phyloP scores from a whole-genome alignment of 208 protist species.

The Endotrypanum monterogeii region DNA sequence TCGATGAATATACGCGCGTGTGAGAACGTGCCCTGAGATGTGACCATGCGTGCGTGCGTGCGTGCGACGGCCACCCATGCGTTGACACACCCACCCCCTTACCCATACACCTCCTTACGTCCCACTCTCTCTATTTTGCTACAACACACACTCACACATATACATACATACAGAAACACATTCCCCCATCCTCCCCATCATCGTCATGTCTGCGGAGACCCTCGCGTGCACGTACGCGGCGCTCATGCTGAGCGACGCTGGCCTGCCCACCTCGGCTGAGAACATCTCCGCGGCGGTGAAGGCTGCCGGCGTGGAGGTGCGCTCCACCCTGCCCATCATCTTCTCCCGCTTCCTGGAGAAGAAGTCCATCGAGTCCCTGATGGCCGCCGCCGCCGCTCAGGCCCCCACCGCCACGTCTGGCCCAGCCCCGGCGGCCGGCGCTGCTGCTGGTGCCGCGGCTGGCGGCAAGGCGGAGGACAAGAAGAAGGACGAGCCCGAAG shows the following conservation, averaged over 20 bases:
- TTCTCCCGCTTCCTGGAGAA: slow-evolving; percentile 86
- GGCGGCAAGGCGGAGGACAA: slow-evolving; percentile 41
- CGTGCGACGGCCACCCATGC: not conserved
- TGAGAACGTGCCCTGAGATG: no score
- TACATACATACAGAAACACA: not conserved
- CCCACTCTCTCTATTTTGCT: not conserved
- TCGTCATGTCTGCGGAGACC: slow-evolving; percentile 56
- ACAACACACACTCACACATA: not conserved
- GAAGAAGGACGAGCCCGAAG: slow-evolving; percentile 53
- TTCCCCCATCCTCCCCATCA: not conserved
- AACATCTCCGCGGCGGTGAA: slow-evolving; percentile 69
- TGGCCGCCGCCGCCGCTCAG: slow-evolving; percentile 51
- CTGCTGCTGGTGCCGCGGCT: slow-evolving; percentile 57
- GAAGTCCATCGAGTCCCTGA: slow-evolving; percentile 71
- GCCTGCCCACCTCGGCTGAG: slow-evolving; percentile 69
- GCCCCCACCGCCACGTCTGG: slow-evolving; percentile 42
- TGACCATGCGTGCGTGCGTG: not conserved
- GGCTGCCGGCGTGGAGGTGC: slow-evolving; percentile 71
- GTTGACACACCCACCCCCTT: not conserved
- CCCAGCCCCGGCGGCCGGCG: slow-evolving; percentile 43
- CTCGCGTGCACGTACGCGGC: slow-evolving; percentile 88
- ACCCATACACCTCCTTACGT: not conserved
- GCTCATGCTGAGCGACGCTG: slow-evolving; percentile 79
- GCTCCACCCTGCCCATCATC: slow-evolving; percentile 78
- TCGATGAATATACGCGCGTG: not conserved